Conservation (phyloP, 352 stramenopile genomes). For the Bremia lactucae region DNA sequence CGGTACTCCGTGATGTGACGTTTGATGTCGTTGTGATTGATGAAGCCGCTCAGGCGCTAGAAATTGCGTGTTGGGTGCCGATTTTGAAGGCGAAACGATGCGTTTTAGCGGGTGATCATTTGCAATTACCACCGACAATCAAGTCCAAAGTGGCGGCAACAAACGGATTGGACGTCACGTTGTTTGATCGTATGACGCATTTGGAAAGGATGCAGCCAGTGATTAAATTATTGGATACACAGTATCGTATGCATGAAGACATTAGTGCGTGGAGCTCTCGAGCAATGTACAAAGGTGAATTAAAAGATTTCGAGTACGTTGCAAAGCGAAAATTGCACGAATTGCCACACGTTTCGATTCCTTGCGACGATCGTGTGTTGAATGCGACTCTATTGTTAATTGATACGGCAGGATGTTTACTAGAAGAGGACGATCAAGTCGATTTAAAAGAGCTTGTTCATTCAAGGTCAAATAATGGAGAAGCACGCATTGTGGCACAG, state of each 20-base stretch:
- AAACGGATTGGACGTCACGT: constrained; percentile 82
- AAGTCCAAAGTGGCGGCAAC: constrained; percentile 79
- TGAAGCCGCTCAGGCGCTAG: constrained; percentile 94
- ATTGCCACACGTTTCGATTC: constrained; percentile 52
- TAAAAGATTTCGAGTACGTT: constrained; percentile 71
- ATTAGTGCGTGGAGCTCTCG: constrained; percentile 93
- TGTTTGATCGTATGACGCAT: constrained; percentile 93
- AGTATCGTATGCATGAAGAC: constrained; percentile 95
- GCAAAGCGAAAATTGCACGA: constrained; percentile 68
- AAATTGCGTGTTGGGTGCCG: constrained; percentile 95
- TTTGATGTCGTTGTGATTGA: constrained; percentile 97
- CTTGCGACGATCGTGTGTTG: constrained; percentile 46
- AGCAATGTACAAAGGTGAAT: constrained; percentile 89
- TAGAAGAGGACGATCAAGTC: constrained; percentile 74
- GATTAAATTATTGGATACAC: constrained; percentile 91
- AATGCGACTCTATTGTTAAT: constrained; percentile 84
- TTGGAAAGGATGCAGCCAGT: constrained; percentile 35
- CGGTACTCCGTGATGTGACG: constrained; percentile 78
- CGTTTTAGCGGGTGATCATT: constrained; percentile 90
- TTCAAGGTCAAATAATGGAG: constrained; percentile 73
- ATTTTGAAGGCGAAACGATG: constrained; percentile 87
- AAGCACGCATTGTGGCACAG: constrained; percentile 58
- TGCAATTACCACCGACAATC: constrained; percentile 95
- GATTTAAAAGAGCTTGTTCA: constrained; percentile 22
- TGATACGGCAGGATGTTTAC: constrained; percentile 90